phyloP scores from a whole-genome alignment of 768 basidiomycete species.

The Neoboletus subvelutipes region DNA sequence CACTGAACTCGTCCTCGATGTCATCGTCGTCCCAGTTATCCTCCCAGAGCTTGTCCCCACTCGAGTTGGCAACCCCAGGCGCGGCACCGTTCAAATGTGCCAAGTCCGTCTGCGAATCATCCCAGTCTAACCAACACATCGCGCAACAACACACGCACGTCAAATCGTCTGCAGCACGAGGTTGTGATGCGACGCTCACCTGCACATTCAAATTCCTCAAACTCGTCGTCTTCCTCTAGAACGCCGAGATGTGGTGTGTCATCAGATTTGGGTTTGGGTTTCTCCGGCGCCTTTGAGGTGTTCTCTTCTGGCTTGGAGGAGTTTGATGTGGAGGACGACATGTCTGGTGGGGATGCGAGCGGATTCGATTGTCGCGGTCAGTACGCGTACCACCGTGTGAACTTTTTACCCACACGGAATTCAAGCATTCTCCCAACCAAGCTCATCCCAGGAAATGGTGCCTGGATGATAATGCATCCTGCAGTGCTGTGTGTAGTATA shows the following conservation, averaged over 20 bases:
- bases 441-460: neutral
- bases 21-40: constrained; percentile 99
- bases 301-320: constrained; percentile 43
- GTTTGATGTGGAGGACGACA: constrained; percentile 48
- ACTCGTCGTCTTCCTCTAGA: constrained; percentile 97
- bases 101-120: constrained; percentile 80
- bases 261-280: constrained; percentile 44
- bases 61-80: constrained; percentile 73
- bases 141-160: neutral
- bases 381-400: constrained; percentile 28
- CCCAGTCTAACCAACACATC: constrained; percentile 65
- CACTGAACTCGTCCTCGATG: constrained; percentile 95
- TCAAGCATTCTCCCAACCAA: no score
- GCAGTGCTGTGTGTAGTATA: constrained; percentile 2
- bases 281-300: constrained; percentile 31
- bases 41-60: constrained; percentile 95
- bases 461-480: neutral
- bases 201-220: constrained; percentile 87
- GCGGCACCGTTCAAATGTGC: constrained; percentile 73
- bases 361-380: neutral
- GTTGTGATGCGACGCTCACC: constrained; percentile 45
- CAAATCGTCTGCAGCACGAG: neutral
- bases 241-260: constrained; percentile 72
- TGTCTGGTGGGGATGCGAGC: neutral
- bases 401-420: neutral